Percentiles rank a stretch among this genome's conserved stretches.
Conservation (phyloP, 352 stramenopile genomes). For the Phytophthora chlamydospora region DNA sequence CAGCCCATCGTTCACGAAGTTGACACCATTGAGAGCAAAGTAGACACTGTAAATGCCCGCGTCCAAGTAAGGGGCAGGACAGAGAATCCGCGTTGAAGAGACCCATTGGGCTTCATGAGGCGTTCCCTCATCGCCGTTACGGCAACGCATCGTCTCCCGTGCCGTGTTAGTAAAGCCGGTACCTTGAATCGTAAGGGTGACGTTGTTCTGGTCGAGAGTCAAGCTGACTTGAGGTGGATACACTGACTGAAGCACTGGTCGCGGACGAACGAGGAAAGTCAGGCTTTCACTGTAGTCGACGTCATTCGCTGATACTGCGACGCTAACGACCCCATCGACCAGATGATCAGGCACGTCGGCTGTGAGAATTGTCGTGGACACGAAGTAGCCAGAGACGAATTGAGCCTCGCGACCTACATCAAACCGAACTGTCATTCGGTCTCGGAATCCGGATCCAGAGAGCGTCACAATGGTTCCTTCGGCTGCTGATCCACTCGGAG, state of each 20-base stretch:
- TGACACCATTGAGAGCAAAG: conserved; percentile 52
- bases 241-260: conserved; percentile 28
- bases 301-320: conserved; percentile 38
- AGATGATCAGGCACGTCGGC: conserved; percentile 29
- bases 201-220: background rate
- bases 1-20: conserved; percentile 49
- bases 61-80: conserved; percentile 34
- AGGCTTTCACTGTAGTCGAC: conserved; percentile 43
- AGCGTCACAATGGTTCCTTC: conserved; percentile 37
- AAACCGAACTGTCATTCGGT: conserved; percentile 35
- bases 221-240: conserved; percentile 32
- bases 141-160: conserved; percentile 35
- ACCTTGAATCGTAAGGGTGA: conserved; percentile 33
- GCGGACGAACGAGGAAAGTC: conserved; percentile 38
- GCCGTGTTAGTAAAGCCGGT: conserved; percentile 33
- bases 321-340: conserved; percentile 17
- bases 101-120: conserved; percentile 28
- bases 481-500: conserved; percentile 22
- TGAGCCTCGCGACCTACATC: conserved; percentile 10
- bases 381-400: conserved; percentile 16
- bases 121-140: conserved; percentile 28
- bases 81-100: conserved; percentile 41
- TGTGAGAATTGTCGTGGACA: conserved; percentile 24
- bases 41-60: conserved; percentile 47
- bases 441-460: conserved; percentile 33